Base-by-base conservation (phyloP, 2,329 filamentous ascomycete species). In the Huntiella decipiens region DNA sequence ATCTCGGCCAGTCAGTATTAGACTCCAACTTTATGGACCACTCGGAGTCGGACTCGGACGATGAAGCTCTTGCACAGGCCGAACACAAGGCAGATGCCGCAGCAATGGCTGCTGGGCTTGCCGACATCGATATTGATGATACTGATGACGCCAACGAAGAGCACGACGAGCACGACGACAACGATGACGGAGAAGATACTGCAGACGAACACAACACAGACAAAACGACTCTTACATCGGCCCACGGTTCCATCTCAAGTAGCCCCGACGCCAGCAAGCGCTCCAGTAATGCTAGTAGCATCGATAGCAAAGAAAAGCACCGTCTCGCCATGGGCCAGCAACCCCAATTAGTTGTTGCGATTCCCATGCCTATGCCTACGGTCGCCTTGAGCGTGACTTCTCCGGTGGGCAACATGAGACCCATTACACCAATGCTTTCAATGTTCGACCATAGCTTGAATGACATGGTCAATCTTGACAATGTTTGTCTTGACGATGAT, bases 401-500 rank as follows among this genome's bases (percentile, higher is more conserved):
- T 10, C 47, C 47, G 13, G 44, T 49, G 22, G 47, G 38, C 17
- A 49, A 39, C 19, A 16, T 47, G 16, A 42, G 47, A 33, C 47
- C 39, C 40, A 52, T 45, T 22, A 48, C 19, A 50, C 38, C 45
- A 32, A 47, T 48, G 45, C 42, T 47, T 16, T 35, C 49, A 12
- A 40, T 50, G 4, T 50, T 50, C 32, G 48, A 50, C 31, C 61
- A 63, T 40, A 64, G 63, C 50, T 57, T 70, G 38, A 71, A 70
- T 16, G 43, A 38, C 16, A 61, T 61, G 52, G 67, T 66, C 10
- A 63, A 65, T 46, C 58, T 74, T 47, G 68, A 75, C 56, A 69
- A 79, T 56, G 74, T 86, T 51, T 80, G 75, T 55, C 66, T 88
- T 48, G 73, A 76, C 58, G 77, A 76, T 56, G 73, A 77, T 33